Evolutionary conservation across 177 flowering plant species (phyloP), one percentile per base, ranked within the genome.

Genomic region (Vitis hybrid): DNA sequence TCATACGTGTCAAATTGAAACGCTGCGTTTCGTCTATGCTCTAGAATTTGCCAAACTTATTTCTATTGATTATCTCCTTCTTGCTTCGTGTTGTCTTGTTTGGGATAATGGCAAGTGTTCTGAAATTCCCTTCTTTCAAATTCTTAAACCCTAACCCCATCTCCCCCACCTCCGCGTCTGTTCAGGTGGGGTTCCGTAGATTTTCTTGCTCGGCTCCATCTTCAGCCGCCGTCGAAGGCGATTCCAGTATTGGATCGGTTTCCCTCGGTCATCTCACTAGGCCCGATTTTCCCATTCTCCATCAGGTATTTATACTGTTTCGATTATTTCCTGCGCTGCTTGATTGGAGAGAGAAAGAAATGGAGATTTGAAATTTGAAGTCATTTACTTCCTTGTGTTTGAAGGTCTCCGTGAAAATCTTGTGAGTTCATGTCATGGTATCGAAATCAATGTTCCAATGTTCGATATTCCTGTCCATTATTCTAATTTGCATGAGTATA

Each of bases 221-320:
- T 2, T 56, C 80, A 3, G 56, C 84, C 12, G 12, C 69, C 55
- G 60, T 26, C 14, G 75, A 75, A 56, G 62, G 39, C n/a, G 72
- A 72, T 52, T 70, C 70, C 3, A 58, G 61, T 29, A 62, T 64
- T 45, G 75, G 67, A 9, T 70, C 85, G 22, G 60, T 75, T 52
- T 89, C 97, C 0, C 90, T 93, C 21, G 98, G 97, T 1, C 89
- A 87, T 70, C 21, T 73, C 33, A 82, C 88, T 61, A 83, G 88
- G 63, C 86, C 82, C 67, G 90, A 93, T 78, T 93, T 93, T 72
- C 97, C 93, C 2, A 91, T 93, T 75, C 98, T 93, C 45, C 83
- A 88, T 70, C 98, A 91, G 92, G 97, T 84, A 11, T 4, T 45
- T 56, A 3, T 31, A 18, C 26, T 1, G 12, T 15, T 16, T 16